These are phyloP conservation scores for Wickerhamiella musiphila DNA, from an alignment of 805 yeast genomes.

Conservation along the genomic window DNA sequence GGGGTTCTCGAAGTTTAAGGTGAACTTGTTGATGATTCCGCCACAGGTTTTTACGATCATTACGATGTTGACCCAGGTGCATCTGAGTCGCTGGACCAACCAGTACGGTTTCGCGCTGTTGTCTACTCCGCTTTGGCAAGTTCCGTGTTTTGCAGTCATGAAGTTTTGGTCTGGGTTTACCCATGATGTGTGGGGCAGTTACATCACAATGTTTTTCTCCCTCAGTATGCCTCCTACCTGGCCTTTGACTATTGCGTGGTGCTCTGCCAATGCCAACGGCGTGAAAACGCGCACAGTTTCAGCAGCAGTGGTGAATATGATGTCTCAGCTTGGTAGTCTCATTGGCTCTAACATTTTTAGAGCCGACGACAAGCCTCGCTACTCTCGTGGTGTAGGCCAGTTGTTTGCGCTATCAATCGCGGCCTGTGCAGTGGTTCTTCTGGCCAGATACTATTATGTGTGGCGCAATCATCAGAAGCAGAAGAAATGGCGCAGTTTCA, in stretches of 20 bases:
- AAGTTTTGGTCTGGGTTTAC: slow-evolving; percentile 15
- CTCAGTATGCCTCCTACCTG: slow-evolving; percentile 17
- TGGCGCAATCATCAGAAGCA: slow-evolving; percentile 22
- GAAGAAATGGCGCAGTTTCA: slow-evolving; percentile 33
- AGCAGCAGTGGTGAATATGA: slow-evolving; percentile 48
- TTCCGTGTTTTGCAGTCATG: slow-evolving; percentile 11
- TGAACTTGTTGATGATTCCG: slow-evolving; percentile 39
- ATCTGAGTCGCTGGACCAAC: slow-evolving; percentile 4
- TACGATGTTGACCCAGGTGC: slow-evolving; percentile 14
- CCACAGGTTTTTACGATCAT: slow-evolving; percentile 17
- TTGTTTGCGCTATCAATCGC: slow-evolving; percentile 16
- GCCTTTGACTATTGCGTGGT: slow-evolving; percentile 25
- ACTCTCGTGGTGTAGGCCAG: slow-evolving; percentile 35
- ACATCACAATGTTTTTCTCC: slow-evolving; percentile 16
- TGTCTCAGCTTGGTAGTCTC: slow-evolving; percentile 41
- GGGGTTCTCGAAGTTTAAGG: slow-evolving; percentile 34
- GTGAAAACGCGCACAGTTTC: slow-evolving; percentile 49
- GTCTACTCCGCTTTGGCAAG: slow-evolving; percentile 10
- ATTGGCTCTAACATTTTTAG: slow-evolving; percentile 40
- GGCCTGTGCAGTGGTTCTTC: slow-evolving; percentile 9
- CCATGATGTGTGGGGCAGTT: slow-evolving; percentile 18
- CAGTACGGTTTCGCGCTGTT: slow-evolving; percentile 8
- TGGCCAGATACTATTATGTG: slow-evolving; percentile 21
- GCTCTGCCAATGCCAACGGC: slow-evolving; percentile 43
- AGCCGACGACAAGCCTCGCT: slow-evolving; percentile 39